phyloP scores from a whole-genome alignment of 257 asterid genomes.

The Ajuga chamaepitys region DNA sequence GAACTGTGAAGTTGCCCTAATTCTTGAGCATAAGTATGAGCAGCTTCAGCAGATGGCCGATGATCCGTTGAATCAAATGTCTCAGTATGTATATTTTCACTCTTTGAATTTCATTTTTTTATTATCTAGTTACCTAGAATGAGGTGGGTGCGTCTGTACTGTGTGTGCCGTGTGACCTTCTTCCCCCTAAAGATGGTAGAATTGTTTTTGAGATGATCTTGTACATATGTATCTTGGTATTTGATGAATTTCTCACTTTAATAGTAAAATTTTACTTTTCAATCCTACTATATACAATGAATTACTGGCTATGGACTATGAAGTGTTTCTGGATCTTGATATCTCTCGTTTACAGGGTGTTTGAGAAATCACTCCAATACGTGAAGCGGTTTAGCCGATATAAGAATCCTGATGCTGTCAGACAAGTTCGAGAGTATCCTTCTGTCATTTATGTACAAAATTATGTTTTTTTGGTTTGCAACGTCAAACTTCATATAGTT shows the following conservation, averaged over 20 bases:
- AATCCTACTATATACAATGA: background rate
- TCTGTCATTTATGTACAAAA: constrained; percentile 1
- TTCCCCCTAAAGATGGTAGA: background rate
- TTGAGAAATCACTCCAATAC: constrained; percentile 93
- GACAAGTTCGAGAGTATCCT: constrained; percentile 99
- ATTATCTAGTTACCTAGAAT: background rate
- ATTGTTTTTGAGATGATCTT: background rate
- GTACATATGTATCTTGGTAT: background rate
- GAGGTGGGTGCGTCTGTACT: too few species aligned
- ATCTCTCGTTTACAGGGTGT: constrained; percentile 51
- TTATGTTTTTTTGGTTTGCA: background rate
- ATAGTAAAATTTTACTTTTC: background rate
- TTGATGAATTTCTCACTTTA: too few species aligned
- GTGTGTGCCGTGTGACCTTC: too few species aligned
- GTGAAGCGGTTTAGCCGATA: constrained; percentile 99
- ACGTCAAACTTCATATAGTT: background rate
- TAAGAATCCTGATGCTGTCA: constrained; percentile 94
- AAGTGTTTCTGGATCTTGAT: constrained; percentile 7
- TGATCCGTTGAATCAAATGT: constrained; percentile 81
- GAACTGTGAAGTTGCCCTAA: constrained; percentile 90
- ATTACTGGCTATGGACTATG: background rate
- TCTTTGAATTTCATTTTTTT: background rate
- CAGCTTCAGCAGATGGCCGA: constrained; percentile 96
- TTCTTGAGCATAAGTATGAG: constrained; percentile 89
- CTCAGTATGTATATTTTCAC: constrained; percentile 52